Base-by-base conservation (phyloP, 176 grass and related monocot species). In the Miscanthus lutarioriparius region DNA sequence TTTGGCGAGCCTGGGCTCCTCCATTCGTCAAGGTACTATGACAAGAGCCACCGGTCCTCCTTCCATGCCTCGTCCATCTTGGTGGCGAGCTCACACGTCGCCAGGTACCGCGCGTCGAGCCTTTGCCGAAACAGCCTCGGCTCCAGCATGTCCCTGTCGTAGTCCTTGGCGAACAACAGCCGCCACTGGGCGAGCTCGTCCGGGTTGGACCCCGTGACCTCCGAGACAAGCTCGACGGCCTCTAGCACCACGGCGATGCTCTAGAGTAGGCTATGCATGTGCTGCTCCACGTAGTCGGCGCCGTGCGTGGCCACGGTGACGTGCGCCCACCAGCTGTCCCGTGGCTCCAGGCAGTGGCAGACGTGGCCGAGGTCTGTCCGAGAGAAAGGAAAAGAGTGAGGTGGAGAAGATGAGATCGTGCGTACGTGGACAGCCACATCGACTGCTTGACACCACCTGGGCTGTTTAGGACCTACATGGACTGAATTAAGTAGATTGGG, bases 11-110 rank as follows among this genome's bases (percentile, higher is more conserved):
- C 68, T 0, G 69, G 56, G 61, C 64, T 72, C 22, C 75, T 90
- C 35, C 80, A 88, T 1, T 92, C 89, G 10, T 91, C 91, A 32
- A 98, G 85, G 30, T 41, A 47, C 44, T 95, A 85, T 0, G 86
- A 79, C 1, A 98, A 75, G 54, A 94, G 68, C 91, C 96, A 95
- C n/a, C 58, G 62, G 81, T 98, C 96, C 80, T 98, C 96, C 70
- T 88, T 93, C 91, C 87, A 92, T 32, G 91, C 91, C 10, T 76
- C 67, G 53, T 98, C 93, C 79, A 94, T 87, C 79, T 87, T 67
- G 8, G 82, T 75, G 49, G 69, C 86, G 22, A 95, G 32, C 8
- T 92, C 89, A 3, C 58, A 66, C 22, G 93, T 91, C 36, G 74
- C 80, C 47, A 98, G 70, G 61, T 89, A 94, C 11, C 78, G 53